These are phyloP conservation scores for Ambispora gerdemannii DNA, from an alignment of 192 early-diverging fungal species.

Conservation along the genomic window DNA sequence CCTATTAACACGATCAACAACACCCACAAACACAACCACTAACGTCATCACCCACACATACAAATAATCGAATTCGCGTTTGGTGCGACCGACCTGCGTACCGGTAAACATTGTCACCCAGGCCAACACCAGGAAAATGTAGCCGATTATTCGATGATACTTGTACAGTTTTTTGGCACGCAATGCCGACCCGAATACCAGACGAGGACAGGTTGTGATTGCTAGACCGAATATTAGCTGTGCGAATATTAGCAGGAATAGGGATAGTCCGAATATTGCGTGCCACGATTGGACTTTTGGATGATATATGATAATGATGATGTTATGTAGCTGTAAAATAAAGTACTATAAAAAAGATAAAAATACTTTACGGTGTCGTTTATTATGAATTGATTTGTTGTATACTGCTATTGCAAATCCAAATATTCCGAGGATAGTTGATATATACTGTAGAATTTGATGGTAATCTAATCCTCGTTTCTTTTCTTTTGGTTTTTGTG, in stretches of 20 bases:
- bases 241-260: neutral
- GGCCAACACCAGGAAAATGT: neutral
- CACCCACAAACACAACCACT: neutral
- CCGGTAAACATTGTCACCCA: neutral
- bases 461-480: neutral
- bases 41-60: neutral
- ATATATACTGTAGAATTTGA: neutral
- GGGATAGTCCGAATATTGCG: neutral
- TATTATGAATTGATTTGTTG: neutral
- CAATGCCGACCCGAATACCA: neutral
- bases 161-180: neutral
- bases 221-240: neutral
- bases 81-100: neutral
- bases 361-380: neutral
- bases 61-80: neutral
- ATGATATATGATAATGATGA: neutral
- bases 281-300: neutral
- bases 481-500: neutral
- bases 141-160: neutral
- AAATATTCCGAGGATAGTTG: neutral
- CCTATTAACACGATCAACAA: neutral
- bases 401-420: neutral
- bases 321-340: no score
- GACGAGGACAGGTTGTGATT: neutral
- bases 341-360: no score